These are phyloP conservation scores for Colletotrichum magnum DNA, from an alignment of 2,329 filamentous ascomycete species.

Conservation along the genomic window DNA sequence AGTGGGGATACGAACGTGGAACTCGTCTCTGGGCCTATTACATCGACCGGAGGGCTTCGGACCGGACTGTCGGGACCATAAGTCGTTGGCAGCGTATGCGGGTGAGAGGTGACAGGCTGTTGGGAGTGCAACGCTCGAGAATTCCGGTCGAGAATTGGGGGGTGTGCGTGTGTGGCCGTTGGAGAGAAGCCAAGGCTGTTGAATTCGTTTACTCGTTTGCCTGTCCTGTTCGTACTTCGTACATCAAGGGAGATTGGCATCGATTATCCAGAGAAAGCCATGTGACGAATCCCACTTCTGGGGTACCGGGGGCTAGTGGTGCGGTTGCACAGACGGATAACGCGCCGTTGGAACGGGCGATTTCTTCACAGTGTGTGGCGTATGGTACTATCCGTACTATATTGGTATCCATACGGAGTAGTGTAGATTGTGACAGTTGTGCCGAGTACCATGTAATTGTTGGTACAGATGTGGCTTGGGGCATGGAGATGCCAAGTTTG, in stretches of 20 bases:
- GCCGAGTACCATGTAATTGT: not conserved
- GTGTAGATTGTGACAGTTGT: slow-evolving; percentile 1
- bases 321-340: slow-evolving; percentile 12
- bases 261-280: not conserved
- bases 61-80: slow-evolving; percentile 28
- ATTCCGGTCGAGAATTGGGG: not conserved
- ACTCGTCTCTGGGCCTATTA: slow-evolving; percentile 5
- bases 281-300: slow-evolving; percentile 4
- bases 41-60: not conserved
- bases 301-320: not conserved
- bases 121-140: not conserved
- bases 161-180: not conserved
- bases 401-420: not conserved
- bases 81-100: slow-evolving; percentile 10
- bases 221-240: slow-evolving; percentile 4
- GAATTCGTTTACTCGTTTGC: slow-evolving; percentile 22
- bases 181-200: not conserved
- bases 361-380: slow-evolving; percentile 18
- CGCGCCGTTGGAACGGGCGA: not conserved
- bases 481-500: slow-evolving; percentile 3
- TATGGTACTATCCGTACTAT: not conserved
- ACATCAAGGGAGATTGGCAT: slow-evolving; percentile 3
- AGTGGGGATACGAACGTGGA: not conserved
- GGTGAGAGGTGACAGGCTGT: slow-evolving; percentile 14
- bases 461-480: not conserved